These are phyloP conservation scores for Cicer pinnatifidum DNA, from an alignment of 306 rosid species.

Conservation along the genomic window DNA sequence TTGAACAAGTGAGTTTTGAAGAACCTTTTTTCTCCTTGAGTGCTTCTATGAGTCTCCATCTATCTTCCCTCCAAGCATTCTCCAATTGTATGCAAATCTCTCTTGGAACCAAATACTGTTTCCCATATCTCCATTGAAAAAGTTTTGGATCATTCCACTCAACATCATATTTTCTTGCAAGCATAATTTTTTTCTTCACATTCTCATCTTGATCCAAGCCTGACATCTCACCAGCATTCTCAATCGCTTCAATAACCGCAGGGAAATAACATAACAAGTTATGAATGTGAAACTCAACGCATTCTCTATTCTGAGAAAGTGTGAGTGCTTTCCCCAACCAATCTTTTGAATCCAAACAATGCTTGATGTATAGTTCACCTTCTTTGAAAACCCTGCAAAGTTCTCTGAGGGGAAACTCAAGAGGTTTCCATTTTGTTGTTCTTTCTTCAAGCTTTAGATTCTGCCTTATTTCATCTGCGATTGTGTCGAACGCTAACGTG, in stretches of 20 bases:
- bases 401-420: conserved; percentile 78
- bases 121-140: conserved; percentile 90
- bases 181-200: conserved; percentile 66
- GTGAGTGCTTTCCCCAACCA: conserved; percentile 80
- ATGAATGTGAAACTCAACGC: conserved; percentile 78
- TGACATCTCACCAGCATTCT: conserved; percentile 69
- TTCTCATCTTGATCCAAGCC: conserved; percentile 76
- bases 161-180: conserved; percentile 62
- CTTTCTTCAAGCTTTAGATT: conserved; percentile 75
- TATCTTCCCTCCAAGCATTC: conserved; percentile 74
- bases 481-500: conserved; percentile 74
- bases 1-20: conserved; percentile 35
- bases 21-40: conserved; percentile 58
- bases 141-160: conserved; percentile 85
- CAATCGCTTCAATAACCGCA: conserved; percentile 82
- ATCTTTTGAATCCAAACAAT: conserved; percentile 70
- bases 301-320: conserved; percentile 68
- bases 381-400: conserved; percentile 78
- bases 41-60: conserved; percentile 72
- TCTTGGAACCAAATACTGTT: conserved; percentile 79
- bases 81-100: conserved; percentile 65
- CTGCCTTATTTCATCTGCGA: conserved; percentile 73
- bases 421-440: conserved; percentile 79
- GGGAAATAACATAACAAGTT: conserved; percentile 76
- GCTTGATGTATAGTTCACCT: conserved; percentile 70